phyloP scores from a whole-genome alignment of 2,329 filamentous ascomycete species.

The Colletotrichum lupini region DNA sequence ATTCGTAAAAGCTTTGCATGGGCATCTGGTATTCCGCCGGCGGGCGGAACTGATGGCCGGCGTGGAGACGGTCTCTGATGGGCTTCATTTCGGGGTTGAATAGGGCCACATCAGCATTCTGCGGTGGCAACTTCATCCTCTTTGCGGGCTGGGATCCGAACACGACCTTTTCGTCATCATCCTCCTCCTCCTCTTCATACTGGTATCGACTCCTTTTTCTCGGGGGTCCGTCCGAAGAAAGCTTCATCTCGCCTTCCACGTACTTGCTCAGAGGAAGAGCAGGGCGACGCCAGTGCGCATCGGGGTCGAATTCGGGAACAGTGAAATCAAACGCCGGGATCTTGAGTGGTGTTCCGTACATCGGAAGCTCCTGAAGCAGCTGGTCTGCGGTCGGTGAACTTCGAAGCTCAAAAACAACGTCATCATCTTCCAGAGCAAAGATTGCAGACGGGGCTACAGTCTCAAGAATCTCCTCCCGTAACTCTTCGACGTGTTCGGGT shows the following conservation, averaged over 20 bases:
- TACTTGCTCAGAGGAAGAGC: constrained; percentile 89
- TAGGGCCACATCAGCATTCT: constrained; percentile 82
- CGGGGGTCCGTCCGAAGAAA: constrained; percentile 73
- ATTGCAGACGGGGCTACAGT: constrained; percentile 79
- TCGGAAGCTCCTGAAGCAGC: constrained; percentile 82
- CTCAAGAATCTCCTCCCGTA: constrained; percentile 53
- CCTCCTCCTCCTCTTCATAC: constrained; percentile 79
- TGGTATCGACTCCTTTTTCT: constrained; percentile 85
- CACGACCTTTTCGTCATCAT: constrained; percentile 57
- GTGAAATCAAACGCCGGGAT: constrained; percentile 68
- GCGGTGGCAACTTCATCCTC: constrained; percentile 66
- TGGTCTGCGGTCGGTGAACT: constrained; percentile 80
- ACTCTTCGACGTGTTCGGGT: constrained; percentile 55
- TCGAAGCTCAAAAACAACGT: constrained; percentile 82
- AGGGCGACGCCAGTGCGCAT: constrained; percentile 79
- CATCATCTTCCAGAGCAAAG: constrained; percentile 84
- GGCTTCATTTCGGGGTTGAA: constrained; percentile 91
- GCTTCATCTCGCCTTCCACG: constrained; percentile 81
- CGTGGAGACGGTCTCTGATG: constrained; percentile 89
- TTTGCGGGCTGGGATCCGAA: constrained; percentile 45
- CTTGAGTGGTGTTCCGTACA: constrained; percentile 76
- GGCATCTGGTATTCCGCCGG: constrained; percentile 95
- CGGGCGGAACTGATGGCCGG: constrained; percentile 91
- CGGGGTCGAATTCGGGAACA: constrained; percentile 70
- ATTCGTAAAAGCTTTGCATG: constrained; percentile 89